Evolutionary conservation across 306 rosid species (phyloP).

Genomic region (Fagus sylvatica): DNA sequence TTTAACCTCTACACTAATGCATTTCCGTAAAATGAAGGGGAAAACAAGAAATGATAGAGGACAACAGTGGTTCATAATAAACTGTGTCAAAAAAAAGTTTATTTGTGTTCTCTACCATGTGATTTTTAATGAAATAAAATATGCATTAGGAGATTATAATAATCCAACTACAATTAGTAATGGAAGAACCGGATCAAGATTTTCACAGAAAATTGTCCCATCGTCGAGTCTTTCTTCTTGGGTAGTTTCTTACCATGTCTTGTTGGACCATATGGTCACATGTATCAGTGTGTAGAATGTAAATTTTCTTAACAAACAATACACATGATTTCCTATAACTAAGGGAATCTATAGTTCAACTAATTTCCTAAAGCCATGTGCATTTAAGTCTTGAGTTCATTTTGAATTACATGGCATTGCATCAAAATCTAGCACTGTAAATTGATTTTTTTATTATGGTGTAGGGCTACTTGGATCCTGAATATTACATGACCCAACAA

Average conservation of each 20-base stretch:
- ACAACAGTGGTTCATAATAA: background rate
- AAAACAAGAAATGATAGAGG: background rate
- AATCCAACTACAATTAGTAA: too few relatives aligned
- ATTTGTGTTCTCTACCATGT: too few relatives aligned
- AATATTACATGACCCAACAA: conserved; percentile 46
- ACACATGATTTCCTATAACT: background rate
- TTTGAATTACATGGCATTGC: background rate
- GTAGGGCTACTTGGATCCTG: conserved; percentile 56
- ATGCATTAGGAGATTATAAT: too few relatives aligned
- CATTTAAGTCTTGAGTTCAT: background rate
- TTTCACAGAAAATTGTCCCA: too few relatives aligned
- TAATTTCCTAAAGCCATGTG: too few relatives aligned
- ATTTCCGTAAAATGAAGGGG: background rate
- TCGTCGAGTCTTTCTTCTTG: background rate
- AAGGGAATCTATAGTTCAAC: too few relatives aligned
- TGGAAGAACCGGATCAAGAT: too few relatives aligned
- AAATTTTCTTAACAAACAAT: background rate
- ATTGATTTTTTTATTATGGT: conserved; percentile 13
- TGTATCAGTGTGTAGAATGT: background rate
- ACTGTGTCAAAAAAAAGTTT: background rate
- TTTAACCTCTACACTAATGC: background rate
- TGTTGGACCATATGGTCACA: background rate
- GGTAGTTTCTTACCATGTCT: background rate
- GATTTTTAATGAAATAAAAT: too few relatives aligned
- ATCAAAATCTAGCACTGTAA: background rate